Conservation (phyloP, 2,329 filamentous ascomycete species). For the Aspergillus jensenii region DNA sequence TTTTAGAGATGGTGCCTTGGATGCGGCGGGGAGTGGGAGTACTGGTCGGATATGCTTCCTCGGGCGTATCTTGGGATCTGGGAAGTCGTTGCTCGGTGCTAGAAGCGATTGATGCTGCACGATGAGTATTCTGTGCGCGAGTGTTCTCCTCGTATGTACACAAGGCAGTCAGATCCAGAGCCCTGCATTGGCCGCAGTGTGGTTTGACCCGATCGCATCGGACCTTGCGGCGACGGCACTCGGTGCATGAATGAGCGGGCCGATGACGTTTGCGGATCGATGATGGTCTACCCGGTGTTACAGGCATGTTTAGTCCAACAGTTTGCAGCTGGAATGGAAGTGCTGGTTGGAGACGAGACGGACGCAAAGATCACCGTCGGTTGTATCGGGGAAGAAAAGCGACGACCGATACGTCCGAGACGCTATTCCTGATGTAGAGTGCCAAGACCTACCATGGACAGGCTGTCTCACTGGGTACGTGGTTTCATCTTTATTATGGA, state of each 20-base stretch:
- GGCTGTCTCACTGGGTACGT: too few relatives aligned
- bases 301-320: too few relatives aligned
- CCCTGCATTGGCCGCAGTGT: slow-evolving; percentile 23
- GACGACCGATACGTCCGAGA: too few relatives aligned
- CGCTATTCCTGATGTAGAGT: too few relatives aligned
- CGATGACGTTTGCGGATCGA: slow-evolving; percentile 17
- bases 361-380: too few relatives aligned
- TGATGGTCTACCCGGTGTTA: background rate
- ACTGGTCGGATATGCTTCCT: background rate
- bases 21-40: slow-evolving; percentile 3
- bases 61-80: background rate
- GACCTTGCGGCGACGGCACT: slow-evolving; percentile 33
- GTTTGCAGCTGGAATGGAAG: too few relatives aligned
- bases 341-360: too few relatives aligned
- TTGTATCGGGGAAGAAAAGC: too few relatives aligned
- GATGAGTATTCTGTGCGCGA: background rate
- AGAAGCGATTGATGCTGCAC: background rate
- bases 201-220: slow-evolving; percentile 27
- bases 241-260: slow-evolving; percentile 24
- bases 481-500: too few relatives aligned
- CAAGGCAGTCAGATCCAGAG: slow-evolving; percentile 7
- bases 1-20: slow-evolving; percentile 23
- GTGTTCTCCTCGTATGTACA: slow-evolving; percentile 17
- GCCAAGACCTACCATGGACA: too few relatives aligned
- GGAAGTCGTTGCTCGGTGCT: background rate